phyloP scores from a whole-genome alignment of 192 early-diverging fungal genomes.

The Entomortierella parvispora region DNA sequence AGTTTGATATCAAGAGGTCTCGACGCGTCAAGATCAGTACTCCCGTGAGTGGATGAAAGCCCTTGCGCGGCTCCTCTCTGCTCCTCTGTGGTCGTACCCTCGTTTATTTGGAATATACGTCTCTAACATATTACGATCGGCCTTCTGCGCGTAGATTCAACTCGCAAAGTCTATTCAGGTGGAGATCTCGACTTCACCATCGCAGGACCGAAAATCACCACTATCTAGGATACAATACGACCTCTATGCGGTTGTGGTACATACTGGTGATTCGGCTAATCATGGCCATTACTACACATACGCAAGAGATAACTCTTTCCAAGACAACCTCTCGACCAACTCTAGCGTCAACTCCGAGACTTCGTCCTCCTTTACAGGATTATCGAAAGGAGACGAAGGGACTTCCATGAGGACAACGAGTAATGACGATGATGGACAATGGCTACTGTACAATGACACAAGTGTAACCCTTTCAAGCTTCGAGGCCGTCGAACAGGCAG shows the following conservation, averaged over 20 bases:
- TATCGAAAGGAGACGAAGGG: not conserved
- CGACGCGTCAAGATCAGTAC: constrained; percentile 38
- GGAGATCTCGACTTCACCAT: not conserved
- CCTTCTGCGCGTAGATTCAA: constrained; percentile 6
- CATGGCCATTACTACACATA: constrained; percentile 66
- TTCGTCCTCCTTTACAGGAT: not conserved
- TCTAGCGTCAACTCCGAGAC: not conserved
- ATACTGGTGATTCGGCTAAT: constrained; percentile 56
- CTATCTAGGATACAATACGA: constrained; percentile 28
- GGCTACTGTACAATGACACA: constrained; percentile 55
- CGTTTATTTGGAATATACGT: not conserved
- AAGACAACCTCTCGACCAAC: too few relatives aligned
- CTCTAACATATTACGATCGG: not conserved
- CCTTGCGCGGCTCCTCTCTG: too few relatives aligned
- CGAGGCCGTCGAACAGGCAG: constrained; percentile 27
- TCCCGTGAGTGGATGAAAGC: constrained; percentile 9
- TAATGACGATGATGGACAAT: constrained; percentile 5
- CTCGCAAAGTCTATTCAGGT: constrained; percentile 20
- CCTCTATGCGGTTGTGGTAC: constrained; percentile 59
- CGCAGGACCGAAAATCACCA: constrained; percentile 7
- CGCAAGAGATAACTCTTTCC: constrained; percentile 43
- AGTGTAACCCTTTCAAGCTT: constrained; percentile 35
- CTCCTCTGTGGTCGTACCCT: not conserved
- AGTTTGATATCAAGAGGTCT: constrained; percentile 29
- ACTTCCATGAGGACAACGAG: not conserved